These are phyloP conservation scores for Ajuga chamaepitys DNA, from an alignment of 257 asterid genomes.

Conservation along the genomic window DNA sequence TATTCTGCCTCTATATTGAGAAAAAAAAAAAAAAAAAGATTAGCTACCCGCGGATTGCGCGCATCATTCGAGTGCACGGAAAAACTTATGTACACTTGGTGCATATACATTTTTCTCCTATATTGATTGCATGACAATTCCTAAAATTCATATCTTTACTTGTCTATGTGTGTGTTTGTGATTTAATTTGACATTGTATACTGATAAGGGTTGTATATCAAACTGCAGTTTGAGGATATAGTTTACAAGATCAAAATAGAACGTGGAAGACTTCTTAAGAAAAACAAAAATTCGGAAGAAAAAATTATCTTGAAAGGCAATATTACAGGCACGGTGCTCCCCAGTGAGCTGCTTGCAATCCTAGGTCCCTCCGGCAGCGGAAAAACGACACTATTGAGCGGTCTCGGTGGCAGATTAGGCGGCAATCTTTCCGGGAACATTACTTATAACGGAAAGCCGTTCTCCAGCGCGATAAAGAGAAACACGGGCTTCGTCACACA, in stretches of 20 bases:
- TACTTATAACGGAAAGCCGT: slow-evolving; percentile 50
- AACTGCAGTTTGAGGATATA: slow-evolving; percentile 58
- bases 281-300: slow-evolving; percentile 26
- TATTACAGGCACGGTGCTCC: slow-evolving; percentile 48
- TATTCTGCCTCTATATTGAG: no score
- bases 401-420: slow-evolving; percentile 52
- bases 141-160: no score
- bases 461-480: slow-evolving; percentile 45
- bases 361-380: slow-evolving; percentile 95
- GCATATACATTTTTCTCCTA: no score
- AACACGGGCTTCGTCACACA: slow-evolving; percentile 73
- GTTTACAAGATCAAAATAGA: slow-evolving; percentile 38
- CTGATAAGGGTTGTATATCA: background rate
- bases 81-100: no score
- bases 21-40: no score
- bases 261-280: slow-evolving; percentile 14
- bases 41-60: no score
- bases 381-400: slow-evolving; percentile 66
- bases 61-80: no score
- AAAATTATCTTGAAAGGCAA: slow-evolving; percentile 55
- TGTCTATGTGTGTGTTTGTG: no score
- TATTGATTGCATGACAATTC: no score
- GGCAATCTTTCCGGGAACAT: slow-evolving; percentile 40
- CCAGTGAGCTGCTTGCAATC: slow-evolving; percentile 76
- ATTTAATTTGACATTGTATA: background rate